Base-by-base conservation (phyloP, 495 filamentous ascomycete genomes). In the Aspergillus mulundensis region DNA sequence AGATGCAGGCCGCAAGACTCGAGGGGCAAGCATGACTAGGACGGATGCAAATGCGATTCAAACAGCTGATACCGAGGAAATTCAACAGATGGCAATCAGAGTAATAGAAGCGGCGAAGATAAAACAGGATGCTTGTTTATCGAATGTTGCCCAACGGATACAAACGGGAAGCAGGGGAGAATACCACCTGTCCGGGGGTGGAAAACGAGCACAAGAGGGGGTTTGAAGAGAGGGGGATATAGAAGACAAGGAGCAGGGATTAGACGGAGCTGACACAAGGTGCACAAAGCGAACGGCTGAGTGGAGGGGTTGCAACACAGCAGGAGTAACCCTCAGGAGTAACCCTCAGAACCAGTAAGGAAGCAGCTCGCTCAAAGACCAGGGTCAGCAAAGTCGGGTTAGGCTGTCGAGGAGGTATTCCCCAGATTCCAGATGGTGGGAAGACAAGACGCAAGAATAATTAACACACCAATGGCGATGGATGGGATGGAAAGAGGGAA, bases 1-100 rank as follows among this genome's bases (percentile, higher is more conserved):
- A 41, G 76, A 70, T 65, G 72, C 67, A 58, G 75, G 68, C 65
- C 76, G 76, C 55, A 79, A 50, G 57, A 77, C 62, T 56, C 79
- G 80, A 60, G 77, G 72, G 28, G 70, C 65, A 57, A 82, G 64
- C 79, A 82, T 82, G 53, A 39, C 71, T 61, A 55, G 8, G 34
- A 41, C 34, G 48, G 23, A 40, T 49, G 54, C 44, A 59, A 44
- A 49, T 25, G 47, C n/a, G 14, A 48, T 8, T 32, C 20, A 39
- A 46, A 36, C 53, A 36, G 50, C 30, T 20, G 43, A 61, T 16
- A 56, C 45, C 28, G 20, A 50, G 43, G n/a, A 52, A 52, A 28
- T 21, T 14, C 7, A 12, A 18, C 30, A 24, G 40, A 39, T 14
- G 21, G 12, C 15, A 32, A 47, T 7, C n/a, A 18, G 38, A 15